Evolutionary conservation across 2,329 filamentous ascomycete genomes (phyloP), one percentile per base, ranked within the genome.

Genomic region (Verticillium isaacii): DNA sequence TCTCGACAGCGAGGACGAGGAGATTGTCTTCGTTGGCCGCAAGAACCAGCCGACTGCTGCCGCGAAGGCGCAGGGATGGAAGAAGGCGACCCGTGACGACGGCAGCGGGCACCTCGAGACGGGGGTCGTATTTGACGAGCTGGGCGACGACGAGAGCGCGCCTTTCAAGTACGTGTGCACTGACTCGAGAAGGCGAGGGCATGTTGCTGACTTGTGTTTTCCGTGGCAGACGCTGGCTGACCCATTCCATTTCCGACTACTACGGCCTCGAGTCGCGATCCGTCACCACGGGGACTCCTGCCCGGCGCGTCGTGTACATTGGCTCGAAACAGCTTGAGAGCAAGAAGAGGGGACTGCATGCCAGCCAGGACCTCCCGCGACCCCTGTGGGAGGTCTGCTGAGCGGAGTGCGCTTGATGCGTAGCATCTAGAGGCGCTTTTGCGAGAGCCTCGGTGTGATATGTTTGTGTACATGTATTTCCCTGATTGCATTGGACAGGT

Each of bases 181-280:
- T 37, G 23, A 3, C 4, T 12, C 59, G 12, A 12, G 11, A 2
- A 1, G 34, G 6, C n/a, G 6, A 29, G 6, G 9, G 5, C 32
- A 1, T 15, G 6, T 12, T 64, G 56, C 60, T 64, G 36, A 66
- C 66, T 68, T 60, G 64, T 39, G 64, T 39, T 37, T 14, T n/a
- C 58, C 34, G 57, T 57, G 64, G 34, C 34, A 94, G 91, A 67
- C 90, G 94, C 66, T 98, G 93, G 91, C 85, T 98, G 60, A 92
- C 96, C 1, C 93, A 98, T 75, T 90, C 91, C 62, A 93, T 98
- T 65, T 94, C 92, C 11, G 86, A 89, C 50, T 98, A 98, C 74
- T 98, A 98, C 72, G 93, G 93, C 55, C 83, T 97, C 61, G 85
- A 88, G 64, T 97, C 93, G 23, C 92, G 88, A 79, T 93, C 91